phyloP scores from a whole-genome alignment of 805 yeast genomes.

The Saccharomycopsis amapae region DNA sequence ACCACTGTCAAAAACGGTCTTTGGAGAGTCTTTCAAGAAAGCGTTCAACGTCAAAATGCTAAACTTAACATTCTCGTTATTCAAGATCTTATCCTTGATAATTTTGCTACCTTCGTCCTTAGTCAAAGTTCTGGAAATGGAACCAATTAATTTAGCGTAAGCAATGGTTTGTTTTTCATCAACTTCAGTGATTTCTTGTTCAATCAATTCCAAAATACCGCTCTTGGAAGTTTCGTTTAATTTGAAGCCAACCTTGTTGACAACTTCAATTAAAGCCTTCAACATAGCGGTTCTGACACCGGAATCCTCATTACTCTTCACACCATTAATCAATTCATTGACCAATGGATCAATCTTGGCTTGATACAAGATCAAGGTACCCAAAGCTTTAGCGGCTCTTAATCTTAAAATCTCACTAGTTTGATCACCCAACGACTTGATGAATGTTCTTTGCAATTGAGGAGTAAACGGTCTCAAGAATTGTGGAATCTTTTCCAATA shows the following conservation, averaged over 20 bases:
- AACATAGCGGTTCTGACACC: slow-evolving; percentile 84
- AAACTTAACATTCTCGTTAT: slow-evolving; percentile 46
- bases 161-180: slow-evolving; percentile 63
- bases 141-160: slow-evolving; percentile 72
- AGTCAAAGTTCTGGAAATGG: slow-evolving; percentile 61
- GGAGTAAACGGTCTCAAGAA: slow-evolving; percentile 94
- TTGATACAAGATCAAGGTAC: slow-evolving; percentile 80
- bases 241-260: slow-evolving; percentile 68
- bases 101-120: slow-evolving; percentile 57
- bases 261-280: slow-evolving; percentile 77
- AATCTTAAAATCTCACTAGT: slow-evolving; percentile 63
- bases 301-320: slow-evolving; percentile 51
- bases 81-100: slow-evolving; percentile 50
- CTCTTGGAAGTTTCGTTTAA: slow-evolving; percentile 68
- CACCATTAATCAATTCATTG: slow-evolving; percentile 72
- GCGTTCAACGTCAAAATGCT: slow-evolving; percentile 71
- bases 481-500: slow-evolving; percentile 79
- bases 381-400: slow-evolving; percentile 86
- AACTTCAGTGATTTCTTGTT: slow-evolving; percentile 51
- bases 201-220: slow-evolving; percentile 64
- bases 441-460: slow-evolving; percentile 94
- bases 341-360: slow-evolving; percentile 92
- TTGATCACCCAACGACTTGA: slow-evolving; percentile 79
- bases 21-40: slow-evolving; percentile 71
- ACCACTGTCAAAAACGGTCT: slow-evolving; percentile 48